Evolutionary conservation across 2,329 filamentous ascomycete genomes (phyloP).

Genomic region (Elsinoe ampelina): DNA sequence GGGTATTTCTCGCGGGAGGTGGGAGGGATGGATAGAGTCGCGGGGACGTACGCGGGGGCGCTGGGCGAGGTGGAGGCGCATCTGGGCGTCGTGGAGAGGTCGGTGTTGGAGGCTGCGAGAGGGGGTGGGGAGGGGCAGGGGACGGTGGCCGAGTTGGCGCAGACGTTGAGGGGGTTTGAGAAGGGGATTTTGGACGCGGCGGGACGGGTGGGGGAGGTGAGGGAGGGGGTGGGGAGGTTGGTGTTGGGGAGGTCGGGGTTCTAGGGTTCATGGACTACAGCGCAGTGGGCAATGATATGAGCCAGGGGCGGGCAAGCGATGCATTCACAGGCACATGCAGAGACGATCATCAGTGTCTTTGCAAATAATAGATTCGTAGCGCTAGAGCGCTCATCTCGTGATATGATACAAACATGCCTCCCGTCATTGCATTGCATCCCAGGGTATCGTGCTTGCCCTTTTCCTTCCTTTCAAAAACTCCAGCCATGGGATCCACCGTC

Average conservation of each 20-base stretch:
- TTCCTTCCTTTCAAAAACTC: background rate
- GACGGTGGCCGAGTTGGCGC: conserved; percentile 36
- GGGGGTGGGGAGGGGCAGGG: conserved; percentile 20
- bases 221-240: conserved; percentile 40
- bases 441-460: background rate
- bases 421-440: background rate
- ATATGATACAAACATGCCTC: conserved; percentile 1
- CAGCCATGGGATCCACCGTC: background rate
- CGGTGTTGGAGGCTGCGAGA: conserved; percentile 32
- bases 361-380: background rate
- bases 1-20: conserved; percentile 37
- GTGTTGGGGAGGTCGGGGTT: conserved; percentile 21
- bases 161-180: conserved; percentile 40
- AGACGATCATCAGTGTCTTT: no score
- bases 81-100: conserved; percentile 39
- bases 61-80: conserved; percentile 41
- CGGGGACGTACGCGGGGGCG: conserved; percentile 34
- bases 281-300: background rate
- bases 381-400: background rate
- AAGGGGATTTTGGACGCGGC: conserved; percentile 41
- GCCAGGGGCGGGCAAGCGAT: background rate
- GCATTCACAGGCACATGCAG: no score
- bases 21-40: conserved; percentile 30
- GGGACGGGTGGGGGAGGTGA: conserved; percentile 37
- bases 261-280: background rate